Evolutionary conservation across 768 basidiomycete species (phyloP).

Genomic region (Lentinula sp.): DNA sequence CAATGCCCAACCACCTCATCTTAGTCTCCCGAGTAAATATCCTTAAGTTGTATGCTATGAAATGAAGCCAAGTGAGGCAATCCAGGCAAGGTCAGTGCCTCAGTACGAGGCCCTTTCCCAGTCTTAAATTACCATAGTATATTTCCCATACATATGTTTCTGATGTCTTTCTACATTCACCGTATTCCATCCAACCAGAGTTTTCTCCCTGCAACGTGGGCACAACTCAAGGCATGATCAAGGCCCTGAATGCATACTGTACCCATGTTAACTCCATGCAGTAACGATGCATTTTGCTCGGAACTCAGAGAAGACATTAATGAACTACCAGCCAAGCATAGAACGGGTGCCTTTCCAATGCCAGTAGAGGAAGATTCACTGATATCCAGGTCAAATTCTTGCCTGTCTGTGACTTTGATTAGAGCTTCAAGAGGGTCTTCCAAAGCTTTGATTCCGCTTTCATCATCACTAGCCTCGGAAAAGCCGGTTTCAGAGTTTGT

Average conservation of each 20-base stretch:
- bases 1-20: no score
- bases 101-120: no score
- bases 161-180: not conserved
- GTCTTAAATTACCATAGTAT: no score
- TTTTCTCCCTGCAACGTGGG: constrained; percentile 18
- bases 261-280: not conserved
- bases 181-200: not conserved
- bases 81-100: no score
- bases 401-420: constrained; percentile 14
- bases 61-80: no score
- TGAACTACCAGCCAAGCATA: constrained; percentile 33
- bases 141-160: not conserved
- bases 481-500: constrained; percentile 14
- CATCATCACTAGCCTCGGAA: not conserved
- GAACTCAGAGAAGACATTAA: constrained; percentile 3
- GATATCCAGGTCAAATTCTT: constrained; percentile 20
- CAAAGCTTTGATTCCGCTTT: not conserved
- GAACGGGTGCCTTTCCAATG: constrained; percentile 21
- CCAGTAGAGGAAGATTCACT: constrained; percentile 3
- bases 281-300: not conserved
- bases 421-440: not conserved
- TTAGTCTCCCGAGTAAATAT: no score
- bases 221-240: constrained; percentile 32
- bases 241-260: not conserved
- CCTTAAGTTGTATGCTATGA: no score